These are phyloP conservation scores for Paragyromitra xinjiangensis DNA, from an alignment of 495 filamentous ascomycete genomes.

Conservation along the genomic window DNA sequence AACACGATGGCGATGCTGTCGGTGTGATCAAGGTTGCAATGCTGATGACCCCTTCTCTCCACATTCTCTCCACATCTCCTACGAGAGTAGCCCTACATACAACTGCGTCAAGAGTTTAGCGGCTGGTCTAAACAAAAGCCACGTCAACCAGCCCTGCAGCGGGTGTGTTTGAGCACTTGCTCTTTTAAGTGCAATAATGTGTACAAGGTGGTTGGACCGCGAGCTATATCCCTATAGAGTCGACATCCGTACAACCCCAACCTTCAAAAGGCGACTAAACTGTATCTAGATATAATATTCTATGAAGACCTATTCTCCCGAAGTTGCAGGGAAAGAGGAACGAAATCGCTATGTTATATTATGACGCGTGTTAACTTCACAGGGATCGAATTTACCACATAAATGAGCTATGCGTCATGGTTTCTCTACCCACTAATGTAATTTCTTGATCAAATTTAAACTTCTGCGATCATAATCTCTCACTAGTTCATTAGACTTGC, in stretches of 20 bases:
- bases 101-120: neutral
- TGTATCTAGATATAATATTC: neutral
- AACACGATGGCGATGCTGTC: neutral
- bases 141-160: conserved; percentile 3
- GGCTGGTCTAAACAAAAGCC: conserved; percentile 2
- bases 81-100: neutral
- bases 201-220: neutral
- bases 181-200: neutral
- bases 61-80: neutral
- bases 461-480: neutral
- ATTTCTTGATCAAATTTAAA: neutral
- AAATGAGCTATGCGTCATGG: neutral
- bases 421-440: neutral
- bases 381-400: neutral
- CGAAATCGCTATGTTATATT: neutral
- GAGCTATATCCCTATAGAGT: neutral
- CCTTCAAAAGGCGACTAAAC: neutral
- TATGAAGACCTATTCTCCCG: neutral
- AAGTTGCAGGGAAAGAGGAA: neutral
- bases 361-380: neutral
- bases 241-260: neutral
- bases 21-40: neutral
- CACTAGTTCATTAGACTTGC: neutral
- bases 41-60: neutral
- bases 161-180: neutral